phyloP scores from a whole-genome alignment of 768 basidiomycete genomes.

The Suillus variegatus region DNA sequence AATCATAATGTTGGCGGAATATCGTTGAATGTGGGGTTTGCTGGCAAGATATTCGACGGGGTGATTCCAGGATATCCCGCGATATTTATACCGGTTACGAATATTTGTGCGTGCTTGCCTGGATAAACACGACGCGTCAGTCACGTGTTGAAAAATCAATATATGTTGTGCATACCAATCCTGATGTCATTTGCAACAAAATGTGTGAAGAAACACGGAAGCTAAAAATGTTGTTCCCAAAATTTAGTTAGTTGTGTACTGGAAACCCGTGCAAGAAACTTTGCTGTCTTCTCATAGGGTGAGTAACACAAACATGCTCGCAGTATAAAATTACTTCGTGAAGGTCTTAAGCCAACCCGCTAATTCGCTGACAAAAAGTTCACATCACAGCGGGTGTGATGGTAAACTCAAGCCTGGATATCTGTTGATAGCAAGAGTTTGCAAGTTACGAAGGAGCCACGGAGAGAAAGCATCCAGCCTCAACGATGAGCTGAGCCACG shows the following conservation, averaged over 20 bases:
- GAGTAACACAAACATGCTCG: constrained; percentile 1
- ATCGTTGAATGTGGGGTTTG: neutral
- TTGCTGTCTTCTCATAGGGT: neutral
- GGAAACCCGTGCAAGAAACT: neutral
- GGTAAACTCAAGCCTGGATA: neutral
- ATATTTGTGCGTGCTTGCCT: neutral
- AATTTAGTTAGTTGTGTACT: neutral
- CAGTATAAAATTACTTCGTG: constrained; percentile 17
- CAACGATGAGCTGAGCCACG: constrained; percentile 14
- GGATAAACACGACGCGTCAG: neutral
- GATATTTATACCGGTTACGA: neutral
- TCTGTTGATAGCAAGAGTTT: constrained; percentile 8
- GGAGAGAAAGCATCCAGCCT: constrained; percentile 13
- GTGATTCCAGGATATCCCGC: neutral
- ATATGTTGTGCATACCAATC: too few relatives aligned
- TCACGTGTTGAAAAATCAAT: neutral
- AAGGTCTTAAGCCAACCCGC: constrained; percentile 6
- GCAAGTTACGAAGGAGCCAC: constrained; percentile 26
- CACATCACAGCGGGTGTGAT: neutral
- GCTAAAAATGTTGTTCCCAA: neutral
- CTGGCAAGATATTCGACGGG: neutral
- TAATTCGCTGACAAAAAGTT: neutral
- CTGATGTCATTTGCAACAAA: too few relatives aligned
- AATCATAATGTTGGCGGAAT: neutral
- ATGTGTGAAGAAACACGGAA: neutral